Evolutionary conservation across 2,329 filamentous ascomycete genomes (phyloP), one percentile per base, ranked within the genome.

Genomic region (Aspergillus intermedius): DNA sequence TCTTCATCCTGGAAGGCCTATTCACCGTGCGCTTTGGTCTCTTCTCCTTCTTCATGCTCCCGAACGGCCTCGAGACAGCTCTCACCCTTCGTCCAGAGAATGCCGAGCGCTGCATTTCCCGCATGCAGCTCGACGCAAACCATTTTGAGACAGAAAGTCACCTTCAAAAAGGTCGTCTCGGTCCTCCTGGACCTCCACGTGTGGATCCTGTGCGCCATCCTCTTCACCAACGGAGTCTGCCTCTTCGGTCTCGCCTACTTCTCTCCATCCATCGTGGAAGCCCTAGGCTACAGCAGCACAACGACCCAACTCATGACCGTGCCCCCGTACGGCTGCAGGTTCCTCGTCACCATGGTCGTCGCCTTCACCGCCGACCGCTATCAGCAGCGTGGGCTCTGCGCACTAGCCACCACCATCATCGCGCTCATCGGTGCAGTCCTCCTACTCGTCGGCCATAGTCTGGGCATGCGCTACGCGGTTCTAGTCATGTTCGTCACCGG

Each of bases 61-160:
- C 83, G 46, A 84, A 87, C 64, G 84, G 83, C 48, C 82, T 82
- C 0, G 71, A 74, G 30, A 83, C 75, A 0, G 79, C 82, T 3
- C 72, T 70, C 2, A 85, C 84, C 53, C 68, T 86, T 8, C 74
- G 70, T 0, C 69, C 77, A 2, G 59, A 70, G 2, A 74, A 79
- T 52, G 71, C 65, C 28, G 49, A 53, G 3, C 64, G 39, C 23
- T 48, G 44, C 32, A 39, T 53, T 5, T 42, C 25, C 8, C 49
- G 47, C 5, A 48, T 54, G 19, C 41, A 48, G 13, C 46, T 40
- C 19, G 53, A 54, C 44, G 44, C 48, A 3, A 54, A 54, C 48
- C 37, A 47, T n/a, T 49, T 54, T 17, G 51, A 49, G 17, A 32
- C 46, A 1, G 53, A 54, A 44, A 10, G 46, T 54, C 23, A 49